Evolutionary conservation across 352 stramenopile species (phyloP).

Genomic region (Pseudoperonospora humuli): DNA sequence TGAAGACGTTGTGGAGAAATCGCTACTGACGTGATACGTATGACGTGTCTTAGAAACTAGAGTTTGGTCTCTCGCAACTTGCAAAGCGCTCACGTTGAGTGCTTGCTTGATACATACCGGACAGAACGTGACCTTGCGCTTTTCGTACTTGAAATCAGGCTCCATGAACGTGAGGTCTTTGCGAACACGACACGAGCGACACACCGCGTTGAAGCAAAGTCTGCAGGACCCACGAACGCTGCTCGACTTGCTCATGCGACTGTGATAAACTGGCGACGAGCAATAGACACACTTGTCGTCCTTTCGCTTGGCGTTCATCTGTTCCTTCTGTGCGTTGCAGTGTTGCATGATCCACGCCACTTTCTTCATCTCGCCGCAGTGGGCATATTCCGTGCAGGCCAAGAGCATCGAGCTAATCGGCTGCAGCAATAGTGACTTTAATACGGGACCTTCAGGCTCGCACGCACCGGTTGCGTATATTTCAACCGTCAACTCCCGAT

Average conservation of each 20-base stretch:
- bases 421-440: constrained; percentile 18
- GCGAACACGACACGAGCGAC: constrained; percentile 26
- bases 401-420: constrained; percentile 18
- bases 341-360: constrained; percentile 29
- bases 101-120: constrained; percentile 33
- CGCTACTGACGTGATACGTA: constrained; percentile 5
- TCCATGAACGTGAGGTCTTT: constrained; percentile 35
- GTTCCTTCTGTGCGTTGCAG: constrained; percentile 19
- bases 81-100: constrained; percentile 17
- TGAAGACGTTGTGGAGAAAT: constrained; percentile 22
- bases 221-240: constrained; percentile 29
- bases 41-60: constrained; percentile 7
- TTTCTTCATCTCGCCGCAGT: constrained; percentile 36
- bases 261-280: constrained; percentile 8
- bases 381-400: constrained; percentile 16
- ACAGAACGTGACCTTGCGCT: constrained; percentile 41
- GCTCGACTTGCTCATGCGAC: constrained; percentile 19
- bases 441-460: constrained; percentile 18
- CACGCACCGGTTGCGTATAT: constrained; percentile 21
- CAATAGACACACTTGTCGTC: constrained; percentile 29
- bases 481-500: constrained; percentile 17
- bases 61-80: constrained; percentile 17
- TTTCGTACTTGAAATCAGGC: constrained; percentile 24
- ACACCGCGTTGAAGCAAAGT: constrained; percentile 36
- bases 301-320: constrained; percentile 13